Percentiles rank a stretch among this genome's conserved stretches.
These are phyloP conservation scores for Thelonectria discophora DNA, from an alignment of 2,329 filamentous ascomycete species.

Conservation along the genomic window DNA sequence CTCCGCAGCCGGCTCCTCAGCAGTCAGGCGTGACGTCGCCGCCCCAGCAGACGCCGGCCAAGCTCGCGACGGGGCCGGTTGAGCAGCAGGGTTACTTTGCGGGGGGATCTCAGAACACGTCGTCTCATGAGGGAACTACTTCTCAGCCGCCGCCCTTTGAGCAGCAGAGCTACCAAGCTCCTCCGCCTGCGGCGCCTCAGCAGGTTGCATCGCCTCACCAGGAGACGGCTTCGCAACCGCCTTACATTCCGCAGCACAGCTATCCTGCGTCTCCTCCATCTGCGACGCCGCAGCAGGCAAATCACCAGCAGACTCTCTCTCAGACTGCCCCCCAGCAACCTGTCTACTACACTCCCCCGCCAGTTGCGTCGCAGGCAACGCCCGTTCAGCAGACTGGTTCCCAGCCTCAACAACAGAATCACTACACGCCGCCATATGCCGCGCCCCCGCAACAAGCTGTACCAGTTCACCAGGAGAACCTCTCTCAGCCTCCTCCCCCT, in stretches of 20 bases:
- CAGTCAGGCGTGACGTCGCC: slow-evolving; percentile 11
- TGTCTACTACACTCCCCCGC: no score
- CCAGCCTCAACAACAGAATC: not conserved
- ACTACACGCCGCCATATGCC: not conserved
- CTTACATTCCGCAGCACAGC: no score
- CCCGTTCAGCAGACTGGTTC: not conserved
- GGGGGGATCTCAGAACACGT: not conserved
- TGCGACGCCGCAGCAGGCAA: not conserved
- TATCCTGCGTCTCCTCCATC: not conserved
- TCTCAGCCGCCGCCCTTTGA: not conserved
- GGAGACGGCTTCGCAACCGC: not conserved
- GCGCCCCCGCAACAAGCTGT: not conserved
- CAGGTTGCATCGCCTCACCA: not conserved
- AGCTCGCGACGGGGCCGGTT: not conserved
- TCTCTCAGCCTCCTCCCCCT: not conserved
- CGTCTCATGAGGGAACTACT: not conserved
- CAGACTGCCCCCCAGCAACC: not conserved
- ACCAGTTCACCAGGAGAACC: not conserved
- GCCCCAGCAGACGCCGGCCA: not conserved
- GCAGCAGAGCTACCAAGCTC: not conserved
- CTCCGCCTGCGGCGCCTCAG: not conserved
- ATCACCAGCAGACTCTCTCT: not conserved
- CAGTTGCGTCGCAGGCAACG: not conserved
- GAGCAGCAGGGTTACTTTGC: not conserved
- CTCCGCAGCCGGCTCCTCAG: slow-evolving; percentile 3